Evolutionary conservation across 768 basidiomycete genomes (phyloP).

Genomic region (Lentinula boryana): DNA sequence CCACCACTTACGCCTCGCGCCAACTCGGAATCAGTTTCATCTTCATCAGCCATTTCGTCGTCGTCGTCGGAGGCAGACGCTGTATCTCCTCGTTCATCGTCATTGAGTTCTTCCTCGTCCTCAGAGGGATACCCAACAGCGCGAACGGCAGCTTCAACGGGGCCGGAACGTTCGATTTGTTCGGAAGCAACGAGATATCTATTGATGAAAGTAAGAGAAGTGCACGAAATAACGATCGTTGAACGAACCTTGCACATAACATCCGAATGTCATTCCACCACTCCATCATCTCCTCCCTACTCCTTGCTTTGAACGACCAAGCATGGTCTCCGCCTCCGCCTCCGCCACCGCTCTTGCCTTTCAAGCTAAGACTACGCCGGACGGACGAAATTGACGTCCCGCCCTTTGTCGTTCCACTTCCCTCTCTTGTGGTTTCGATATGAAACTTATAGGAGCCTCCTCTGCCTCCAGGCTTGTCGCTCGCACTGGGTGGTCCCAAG

Average conservation of each 20-base stretch:
- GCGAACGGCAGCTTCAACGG: slow-evolving; percentile 88
- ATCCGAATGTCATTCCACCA: slow-evolving; percentile 99
- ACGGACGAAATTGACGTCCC: slow-evolving; percentile 33
- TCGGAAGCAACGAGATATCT: slow-evolving; percentile 93
- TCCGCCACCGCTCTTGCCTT: slow-evolving; percentile 4
- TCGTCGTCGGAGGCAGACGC: not conserved
- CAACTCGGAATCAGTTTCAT: slow-evolving; percentile 25
- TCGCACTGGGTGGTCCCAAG: slow-evolving; percentile 79
- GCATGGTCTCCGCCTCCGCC: slow-evolving; percentile 44
- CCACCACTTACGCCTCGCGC: not conserved
- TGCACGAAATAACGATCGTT: slow-evolving; percentile 38
- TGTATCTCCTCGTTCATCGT: slow-evolving; percentile 49
- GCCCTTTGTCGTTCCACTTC: slow-evolving; percentile 56
- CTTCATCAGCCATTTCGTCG: slow-evolving; percentile 42
- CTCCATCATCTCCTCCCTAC: slow-evolving; percentile 98
- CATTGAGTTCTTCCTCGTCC: slow-evolving; percentile 52
- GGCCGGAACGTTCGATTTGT: slow-evolving; percentile 86
- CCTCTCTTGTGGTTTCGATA: slow-evolving; percentile 88
- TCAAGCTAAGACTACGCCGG: slow-evolving; percentile 15
- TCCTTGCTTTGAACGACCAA: slow-evolving; percentile 87
- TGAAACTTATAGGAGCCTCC: slow-evolving; percentile 91
- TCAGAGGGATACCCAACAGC: slow-evolving; percentile 85
- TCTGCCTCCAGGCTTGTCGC: slow-evolving; percentile 17
- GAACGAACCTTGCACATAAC: slow-evolving; percentile 87
- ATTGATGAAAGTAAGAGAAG: not conserved